phyloP scores from a whole-genome alignment of 805 yeast genomes.

The Myxozyma nipponensis region DNA sequence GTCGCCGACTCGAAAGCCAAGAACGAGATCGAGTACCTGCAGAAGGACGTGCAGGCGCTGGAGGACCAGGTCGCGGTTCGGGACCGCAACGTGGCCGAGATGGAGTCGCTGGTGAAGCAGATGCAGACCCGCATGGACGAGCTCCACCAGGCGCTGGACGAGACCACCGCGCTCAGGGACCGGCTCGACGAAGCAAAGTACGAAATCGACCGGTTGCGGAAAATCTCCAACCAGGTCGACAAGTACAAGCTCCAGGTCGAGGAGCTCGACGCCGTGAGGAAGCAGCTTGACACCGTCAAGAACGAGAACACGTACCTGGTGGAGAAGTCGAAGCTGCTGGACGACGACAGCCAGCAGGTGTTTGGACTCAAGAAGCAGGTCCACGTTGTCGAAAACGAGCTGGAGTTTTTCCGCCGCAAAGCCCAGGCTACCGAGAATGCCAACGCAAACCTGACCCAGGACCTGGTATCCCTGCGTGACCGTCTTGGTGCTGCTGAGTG shows the following conservation, averaged over 20 bases:
- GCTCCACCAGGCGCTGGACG: conserved; percentile 11
- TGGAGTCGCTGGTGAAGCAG: conserved; percentile 6
- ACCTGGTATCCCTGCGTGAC: conserved; percentile 8
- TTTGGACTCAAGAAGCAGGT: conserved; percentile 23
- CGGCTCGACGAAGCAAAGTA: conserved; percentile 23
- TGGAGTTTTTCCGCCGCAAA: conserved; percentile 18
- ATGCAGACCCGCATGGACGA: conserved; percentile 11
- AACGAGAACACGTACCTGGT: conserved; percentile 23
- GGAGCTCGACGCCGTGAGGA: conserved; percentile 4
- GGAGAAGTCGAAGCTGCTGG: conserved; percentile 22
- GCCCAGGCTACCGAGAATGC: conserved; percentile 9
- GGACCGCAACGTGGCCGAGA: conserved; percentile 11
- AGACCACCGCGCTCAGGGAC: conserved; percentile 7
- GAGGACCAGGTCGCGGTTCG: conserved; percentile 18
- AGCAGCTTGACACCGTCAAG: conserved; percentile 10
- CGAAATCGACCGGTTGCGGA: conserved; percentile 18
- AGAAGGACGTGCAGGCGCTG: conserved; percentile 19
- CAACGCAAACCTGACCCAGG: conserved; percentile 5
- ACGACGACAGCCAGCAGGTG: conserved; percentile 24
- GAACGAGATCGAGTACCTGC: conserved; percentile 17
- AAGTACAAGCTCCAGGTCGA: conserved; percentile 19
- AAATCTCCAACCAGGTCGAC: conserved; percentile 14
- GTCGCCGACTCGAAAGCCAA: conserved; percentile 16
- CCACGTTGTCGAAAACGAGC: conserved; percentile 19
- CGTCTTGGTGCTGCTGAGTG: conserved; percentile 2